These are phyloP conservation scores for Rhodotorula taiwanensis DNA, from an alignment of 768 basidiomycete genomes.

Conservation along the genomic window DNA sequence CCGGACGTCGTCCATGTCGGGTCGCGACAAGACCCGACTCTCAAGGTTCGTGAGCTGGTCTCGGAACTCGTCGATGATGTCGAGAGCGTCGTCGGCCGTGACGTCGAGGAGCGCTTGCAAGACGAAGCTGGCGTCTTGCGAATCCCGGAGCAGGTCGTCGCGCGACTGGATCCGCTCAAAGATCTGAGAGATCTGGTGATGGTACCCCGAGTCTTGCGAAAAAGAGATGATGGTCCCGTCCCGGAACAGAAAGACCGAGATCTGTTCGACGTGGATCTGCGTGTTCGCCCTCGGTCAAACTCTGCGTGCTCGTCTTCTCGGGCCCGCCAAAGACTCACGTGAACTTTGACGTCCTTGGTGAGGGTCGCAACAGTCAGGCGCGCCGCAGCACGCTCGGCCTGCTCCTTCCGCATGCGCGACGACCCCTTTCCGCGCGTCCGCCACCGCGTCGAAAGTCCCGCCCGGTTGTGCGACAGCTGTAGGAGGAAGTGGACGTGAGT, in stretches of 20 bases:
- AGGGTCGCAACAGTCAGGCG: constrained; percentile 4
- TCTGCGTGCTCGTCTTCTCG: not conserved
- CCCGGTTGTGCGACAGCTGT: constrained; percentile 18
- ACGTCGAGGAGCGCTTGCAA: constrained; percentile 64
- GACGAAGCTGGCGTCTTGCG: constrained; percentile 62
- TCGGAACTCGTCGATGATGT: constrained; percentile 53
- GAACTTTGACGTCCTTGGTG: constrained; percentile 21
- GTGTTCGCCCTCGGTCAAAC: not conserved
- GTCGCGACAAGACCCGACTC: not conserved
- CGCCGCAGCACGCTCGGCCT: constrained; percentile 15
- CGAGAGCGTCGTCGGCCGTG: constrained; percentile 58
- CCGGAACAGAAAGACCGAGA: constrained; percentile 63
- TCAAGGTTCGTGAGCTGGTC: constrained; percentile 15
- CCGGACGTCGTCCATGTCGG: constrained; percentile 56
- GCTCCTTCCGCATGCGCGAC: constrained; percentile 1
- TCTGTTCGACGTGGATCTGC: constrained; percentile 53
- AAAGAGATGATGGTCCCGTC: constrained; percentile 50
- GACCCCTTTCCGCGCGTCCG: not conserved
- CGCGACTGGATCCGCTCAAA: constrained; percentile 18
- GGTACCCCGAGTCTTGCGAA: constrained; percentile 22
- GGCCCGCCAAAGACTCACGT: not conserved
- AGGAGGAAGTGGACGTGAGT: not conserved
- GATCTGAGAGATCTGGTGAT: constrained; percentile 6
- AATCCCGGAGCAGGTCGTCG: constrained; percentile 51
- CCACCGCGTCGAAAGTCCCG: not conserved